Conservation (phyloP, 768 basidiomycete genomes). For the Omphalotus guepiniiformis region DNA sequence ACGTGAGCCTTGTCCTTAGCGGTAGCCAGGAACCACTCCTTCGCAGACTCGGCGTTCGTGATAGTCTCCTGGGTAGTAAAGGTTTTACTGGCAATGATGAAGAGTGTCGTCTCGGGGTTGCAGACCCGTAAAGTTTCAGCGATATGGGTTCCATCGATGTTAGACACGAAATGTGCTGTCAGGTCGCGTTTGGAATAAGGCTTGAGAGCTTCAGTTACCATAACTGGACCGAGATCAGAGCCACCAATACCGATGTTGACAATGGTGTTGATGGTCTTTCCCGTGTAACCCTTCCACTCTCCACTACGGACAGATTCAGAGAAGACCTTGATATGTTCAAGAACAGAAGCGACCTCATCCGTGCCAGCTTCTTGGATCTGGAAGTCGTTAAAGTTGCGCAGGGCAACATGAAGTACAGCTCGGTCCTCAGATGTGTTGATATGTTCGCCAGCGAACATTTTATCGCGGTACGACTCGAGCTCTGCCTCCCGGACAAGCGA, state of each 20-base stretch:
- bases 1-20: conserved; percentile 90
- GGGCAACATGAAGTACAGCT: conserved; percentile 91
- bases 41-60: conserved; percentile 93
- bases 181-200: conserved; percentile 87
- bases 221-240: conserved; percentile 95
- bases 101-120: conserved; percentile 89
- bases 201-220: conserved; percentile 98
- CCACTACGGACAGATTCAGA: conserved; percentile 80
- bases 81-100: conserved; percentile 98
- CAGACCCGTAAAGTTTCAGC: conserved; percentile 80
- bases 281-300: conserved; percentile 95
- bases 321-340: conserved; percentile 91
- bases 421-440: conserved; percentile 99
- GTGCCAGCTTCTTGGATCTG: conserved; percentile 78
- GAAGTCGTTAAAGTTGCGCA: conserved; percentile 77
- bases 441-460: conserved; percentile 94
- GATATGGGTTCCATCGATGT: conserved; percentile 97
- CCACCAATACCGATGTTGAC: conserved; percentile 99
- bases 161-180: conserved; percentile 86
- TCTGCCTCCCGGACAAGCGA: conserved; percentile 80
- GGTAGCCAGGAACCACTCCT: conserved; percentile 85
- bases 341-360: conserved; percentile 76
- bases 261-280: conserved; percentile 89
- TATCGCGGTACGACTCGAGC: conserved; percentile 80
- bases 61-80: conserved; percentile 99